Evolutionary conservation across 257 asterid species (phyloP), one percentile per base, ranked within the genome.

Genomic region (Petrea volubilis): DNA sequence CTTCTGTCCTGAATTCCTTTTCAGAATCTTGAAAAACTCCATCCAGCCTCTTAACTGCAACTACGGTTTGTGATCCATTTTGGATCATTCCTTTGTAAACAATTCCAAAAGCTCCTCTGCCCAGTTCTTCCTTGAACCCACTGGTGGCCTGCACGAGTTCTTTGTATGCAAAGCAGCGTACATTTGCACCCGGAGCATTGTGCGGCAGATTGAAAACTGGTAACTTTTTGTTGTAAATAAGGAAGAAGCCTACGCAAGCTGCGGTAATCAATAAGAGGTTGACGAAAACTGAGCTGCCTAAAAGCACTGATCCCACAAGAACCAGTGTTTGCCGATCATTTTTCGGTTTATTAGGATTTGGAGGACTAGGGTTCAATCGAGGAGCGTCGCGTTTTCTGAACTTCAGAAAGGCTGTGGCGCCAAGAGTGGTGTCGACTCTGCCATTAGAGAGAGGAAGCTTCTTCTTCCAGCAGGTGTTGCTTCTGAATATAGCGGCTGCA

Each of bases 381-480:
- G 86, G 74, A 64, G 61, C 18, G 18, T 74, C 75, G 10, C 70
- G 24, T 66, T 72, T 81, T 29, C 75, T 55, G 47, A 72, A 66
- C 80, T 87, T 87, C 67, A 91, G 65, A 55, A 91, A 84, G 43
- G 84, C 87, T 55, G 31, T 85, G 8, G 68, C 10, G 1, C 17
- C 33, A 4, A 74, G 58, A 43, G 23, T 2, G 0, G 12, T 9
- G 53, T 84, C 87, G 1, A 61, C 15, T 71, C 76, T 74, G 51
- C 96, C 95, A 64, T 91, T 87, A 5, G 95, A 85, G 31, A 88
- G 77, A 2, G 96, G 96, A 20, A 84, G 69, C 78, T 53, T 84
- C 86, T 91, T 91, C 81, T 87, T 88, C 95, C 96, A 88, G 58
- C 97, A 91, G 72, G 60, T 78, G 5, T 60, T 52, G 24, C 0